Conservation (phyloP, 169 alveolate species). For the Perkinsus olseni region DNA sequence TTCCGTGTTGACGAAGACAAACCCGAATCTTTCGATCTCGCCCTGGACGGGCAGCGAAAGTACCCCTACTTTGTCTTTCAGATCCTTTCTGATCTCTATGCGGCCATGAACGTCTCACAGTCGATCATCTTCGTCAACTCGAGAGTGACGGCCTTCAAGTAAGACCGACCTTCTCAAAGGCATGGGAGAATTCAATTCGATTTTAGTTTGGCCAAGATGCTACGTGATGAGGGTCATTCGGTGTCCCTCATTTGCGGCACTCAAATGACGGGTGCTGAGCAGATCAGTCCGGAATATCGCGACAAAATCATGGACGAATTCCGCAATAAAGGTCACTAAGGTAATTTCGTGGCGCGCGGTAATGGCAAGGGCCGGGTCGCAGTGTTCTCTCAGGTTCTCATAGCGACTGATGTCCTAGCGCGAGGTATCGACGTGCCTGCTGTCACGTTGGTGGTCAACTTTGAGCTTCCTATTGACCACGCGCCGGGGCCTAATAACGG, state of each 20-base stretch:
- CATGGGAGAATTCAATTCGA: no score
- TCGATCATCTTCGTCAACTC: slow-evolving; percentile 94
- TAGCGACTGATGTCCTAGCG: slow-evolving; percentile 93
- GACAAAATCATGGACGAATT: slow-evolving; percentile 90
- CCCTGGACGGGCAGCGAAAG: no score
- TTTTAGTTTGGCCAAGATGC: slow-evolving; percentile 16
- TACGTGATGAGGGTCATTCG: slow-evolving; percentile 46
- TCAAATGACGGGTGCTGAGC: slow-evolving; percentile 56
- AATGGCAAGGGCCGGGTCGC: no score
- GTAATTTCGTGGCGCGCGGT: no score
- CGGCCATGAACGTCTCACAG: slow-evolving; percentile 89
- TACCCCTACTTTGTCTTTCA: no score
- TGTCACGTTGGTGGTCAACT: slow-evolving; percentile 85
- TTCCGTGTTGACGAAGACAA: no score
- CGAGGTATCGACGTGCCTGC: slow-evolving; percentile 98
- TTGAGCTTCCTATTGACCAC: slow-evolving; percentile 76
- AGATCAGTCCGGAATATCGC: slow-evolving; percentile 83
- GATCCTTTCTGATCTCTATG: slow-evolving; percentile 81
- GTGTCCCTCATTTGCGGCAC: slow-evolving; percentile 74
- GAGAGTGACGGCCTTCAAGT: slow-evolving; percentile 76
- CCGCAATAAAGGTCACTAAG: slow-evolving; percentile 35
- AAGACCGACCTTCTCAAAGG: no score
- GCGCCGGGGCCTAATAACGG: slow-evolving; percentile 38
- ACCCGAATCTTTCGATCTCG: no score
- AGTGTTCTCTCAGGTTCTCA: slow-evolving; percentile 64